Evolutionary conservation across 73 alveolate species (phyloP).

Genomic region (Paramecium caudatum): DNA sequence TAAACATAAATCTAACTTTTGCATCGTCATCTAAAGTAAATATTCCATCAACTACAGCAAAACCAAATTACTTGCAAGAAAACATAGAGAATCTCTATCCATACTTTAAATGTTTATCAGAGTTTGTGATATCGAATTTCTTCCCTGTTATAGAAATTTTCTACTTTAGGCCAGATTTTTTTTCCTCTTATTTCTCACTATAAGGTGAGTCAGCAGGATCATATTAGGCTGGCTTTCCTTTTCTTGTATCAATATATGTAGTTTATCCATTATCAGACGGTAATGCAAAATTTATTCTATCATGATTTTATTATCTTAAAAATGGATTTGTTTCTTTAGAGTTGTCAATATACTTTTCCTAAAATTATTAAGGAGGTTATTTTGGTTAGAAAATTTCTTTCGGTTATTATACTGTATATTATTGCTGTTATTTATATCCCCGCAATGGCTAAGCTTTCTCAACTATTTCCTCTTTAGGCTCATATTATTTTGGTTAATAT

Average conservation of each 20-base stretch:
- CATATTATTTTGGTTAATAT: too few relatives aligned
- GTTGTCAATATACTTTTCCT: background rate
- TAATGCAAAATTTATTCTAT: background rate
- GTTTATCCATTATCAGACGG: background rate
- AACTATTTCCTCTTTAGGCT: too few relatives aligned
- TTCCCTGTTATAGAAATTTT: background rate
- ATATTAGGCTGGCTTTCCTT: background rate
- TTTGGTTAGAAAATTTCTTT: background rate
- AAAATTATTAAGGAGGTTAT: background rate
- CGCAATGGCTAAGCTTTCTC: background rate
- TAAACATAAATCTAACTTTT: background rate
- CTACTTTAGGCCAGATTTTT: background rate
- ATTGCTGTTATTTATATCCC: background rate
- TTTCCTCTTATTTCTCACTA: background rate
- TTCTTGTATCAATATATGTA: background rate
- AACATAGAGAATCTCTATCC: background rate
- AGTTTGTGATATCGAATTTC: conserved; percentile 7
- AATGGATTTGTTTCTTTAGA: background rate
- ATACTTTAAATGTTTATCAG: conserved; percentile 42
- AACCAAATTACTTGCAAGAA: background rate
- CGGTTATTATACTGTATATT: background rate
- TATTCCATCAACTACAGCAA: conserved; percentile 1
- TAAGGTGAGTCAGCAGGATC: background rate
- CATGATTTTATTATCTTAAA: background rate
- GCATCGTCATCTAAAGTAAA: conserved; percentile 23